Conservation (phyloP, 2,329 filamentous ascomycete genomes). For the Aureobasidium sp. region DNA sequence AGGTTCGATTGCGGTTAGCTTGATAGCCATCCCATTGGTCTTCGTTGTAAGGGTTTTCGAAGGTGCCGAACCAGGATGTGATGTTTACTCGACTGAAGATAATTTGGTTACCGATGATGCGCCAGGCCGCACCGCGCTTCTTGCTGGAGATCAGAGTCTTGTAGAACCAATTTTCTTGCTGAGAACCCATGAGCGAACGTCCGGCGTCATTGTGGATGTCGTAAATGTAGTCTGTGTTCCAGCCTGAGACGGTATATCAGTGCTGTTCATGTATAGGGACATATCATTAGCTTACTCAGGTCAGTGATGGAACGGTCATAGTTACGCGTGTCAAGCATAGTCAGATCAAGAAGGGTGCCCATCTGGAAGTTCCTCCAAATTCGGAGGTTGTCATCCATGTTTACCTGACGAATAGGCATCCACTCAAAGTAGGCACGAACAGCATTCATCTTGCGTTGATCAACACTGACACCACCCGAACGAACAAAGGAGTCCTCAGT, state of each 20-base stretch:
- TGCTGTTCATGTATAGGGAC: background rate
- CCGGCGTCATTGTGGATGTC: constrained; percentile 59
- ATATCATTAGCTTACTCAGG: constrained; percentile 25
- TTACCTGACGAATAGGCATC: constrained; percentile 55
- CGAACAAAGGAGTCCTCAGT: constrained; percentile 58
- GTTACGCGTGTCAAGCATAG: constrained; percentile 62
- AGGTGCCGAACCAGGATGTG: constrained; percentile 37
- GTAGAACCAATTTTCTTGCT: constrained; percentile 72
- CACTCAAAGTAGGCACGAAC: constrained; percentile 65
- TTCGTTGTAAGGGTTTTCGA: constrained; percentile 41
- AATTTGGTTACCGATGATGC: constrained; percentile 64
- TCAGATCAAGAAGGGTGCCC: constrained; percentile 58
- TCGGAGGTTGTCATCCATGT: constrained; percentile 63
- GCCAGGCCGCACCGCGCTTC: constrained; percentile 60
- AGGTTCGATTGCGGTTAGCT: constrained; percentile 64
- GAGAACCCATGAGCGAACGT: constrained; percentile 62
- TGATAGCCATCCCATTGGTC: constrained; percentile 62
- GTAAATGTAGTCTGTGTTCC: constrained; percentile 55
- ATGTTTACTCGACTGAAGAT: constrained; percentile 56
- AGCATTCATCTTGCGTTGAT: constrained; percentile 66
- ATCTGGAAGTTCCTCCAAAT: constrained; percentile 63
- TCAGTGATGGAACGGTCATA: constrained; percentile 62
- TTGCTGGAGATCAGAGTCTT: constrained; percentile 38
- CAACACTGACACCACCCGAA: constrained; percentile 53
- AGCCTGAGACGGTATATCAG: constrained; percentile 25